phyloP scores from a whole-genome alignment of 1,284 basidiomycete genomes.

The Moniliophthora roreri region DNA sequence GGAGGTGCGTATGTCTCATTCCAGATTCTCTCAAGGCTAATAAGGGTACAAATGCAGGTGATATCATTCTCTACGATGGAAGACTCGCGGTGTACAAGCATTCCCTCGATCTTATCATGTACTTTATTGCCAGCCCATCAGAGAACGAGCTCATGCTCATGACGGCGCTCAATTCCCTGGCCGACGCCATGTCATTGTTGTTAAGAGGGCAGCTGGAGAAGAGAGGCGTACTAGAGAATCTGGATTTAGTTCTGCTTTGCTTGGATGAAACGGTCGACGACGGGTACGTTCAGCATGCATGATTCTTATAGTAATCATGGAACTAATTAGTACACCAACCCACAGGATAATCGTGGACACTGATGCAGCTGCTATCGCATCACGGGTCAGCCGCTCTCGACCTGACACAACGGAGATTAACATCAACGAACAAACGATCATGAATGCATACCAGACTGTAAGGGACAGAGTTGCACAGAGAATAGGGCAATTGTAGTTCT shows the following conservation, averaged over 20 bases:
- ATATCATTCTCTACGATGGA: constrained; percentile 92
- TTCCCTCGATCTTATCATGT: constrained; percentile 93
- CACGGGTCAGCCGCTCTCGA: constrained; percentile 89
- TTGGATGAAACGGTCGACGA: constrained; percentile 98
- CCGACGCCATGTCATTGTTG: constrained; percentile 84
- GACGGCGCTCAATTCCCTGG: constrained; percentile 79
- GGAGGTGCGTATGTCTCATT: constrained; percentile 55
- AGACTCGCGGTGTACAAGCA: constrained; percentile 94
- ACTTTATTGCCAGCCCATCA: constrained; percentile 85
- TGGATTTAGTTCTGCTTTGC: constrained; percentile 91
- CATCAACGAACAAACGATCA: constrained; percentile 97
- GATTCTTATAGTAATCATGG: no score
- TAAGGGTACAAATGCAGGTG: constrained; percentile 65
- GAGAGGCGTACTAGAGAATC: constrained; percentile 90
- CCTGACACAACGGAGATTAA: constrained; percentile 96
- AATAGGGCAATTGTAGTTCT: constrained; percentile 56
- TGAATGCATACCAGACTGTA: constrained; percentile 90
- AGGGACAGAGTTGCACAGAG: constrained; percentile 66
- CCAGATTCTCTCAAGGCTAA: not conserved
- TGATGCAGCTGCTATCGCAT: constrained; percentile 92
- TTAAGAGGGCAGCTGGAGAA: constrained; percentile 95
- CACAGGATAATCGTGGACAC: constrained; percentile 98
- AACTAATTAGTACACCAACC: constrained; percentile 5
- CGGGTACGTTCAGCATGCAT: constrained; percentile 63
- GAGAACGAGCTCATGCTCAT: constrained; percentile 99